These are phyloP conservation scores for Hypomyces perniciosus DNA, from an alignment of 2,329 filamentous ascomycete genomes.

Conservation along the genomic window DNA sequence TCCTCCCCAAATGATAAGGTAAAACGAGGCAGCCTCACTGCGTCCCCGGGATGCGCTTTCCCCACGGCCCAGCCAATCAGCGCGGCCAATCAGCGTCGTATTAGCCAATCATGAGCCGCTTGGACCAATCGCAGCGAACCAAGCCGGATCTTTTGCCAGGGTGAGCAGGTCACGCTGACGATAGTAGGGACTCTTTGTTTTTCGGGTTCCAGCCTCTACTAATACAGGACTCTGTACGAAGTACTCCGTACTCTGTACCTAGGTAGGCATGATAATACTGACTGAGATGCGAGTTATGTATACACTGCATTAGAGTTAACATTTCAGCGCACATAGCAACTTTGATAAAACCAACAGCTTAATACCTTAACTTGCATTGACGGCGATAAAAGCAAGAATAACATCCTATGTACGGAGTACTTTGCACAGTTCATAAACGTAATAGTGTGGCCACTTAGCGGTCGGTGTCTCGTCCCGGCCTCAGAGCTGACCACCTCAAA, in stretches of 20 bases:
- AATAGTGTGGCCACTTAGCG: too few species aligned
- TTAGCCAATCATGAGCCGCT: slow-evolving; percentile 11
- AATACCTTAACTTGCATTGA: too few species aligned
- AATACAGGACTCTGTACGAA: neutral
- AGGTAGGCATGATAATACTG: too few species aligned
- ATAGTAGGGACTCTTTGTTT: neutral
- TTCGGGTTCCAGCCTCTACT: too few species aligned
- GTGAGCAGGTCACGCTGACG: slow-evolving; percentile 15
- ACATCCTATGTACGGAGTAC: too few species aligned
- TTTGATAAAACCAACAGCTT: too few species aligned
- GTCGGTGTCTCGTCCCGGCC: too few species aligned
- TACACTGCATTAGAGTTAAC: too few species aligned
- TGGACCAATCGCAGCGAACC: slow-evolving; percentile 10
- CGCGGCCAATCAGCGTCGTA: neutral
- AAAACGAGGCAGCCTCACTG: neutral
- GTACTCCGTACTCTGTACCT: neutral
- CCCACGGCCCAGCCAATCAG: slow-evolving; percentile 7
- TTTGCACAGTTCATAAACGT: too few species aligned
- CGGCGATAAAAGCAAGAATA: too few species aligned
- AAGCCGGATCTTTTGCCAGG: neutral
- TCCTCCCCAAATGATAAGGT: neutral
- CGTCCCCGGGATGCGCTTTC: neutral
- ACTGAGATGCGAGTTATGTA: too few species aligned
- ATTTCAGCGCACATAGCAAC: too few species aligned
- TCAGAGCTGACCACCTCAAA: neutral